A percentile compares a stretch with the other conserved stretches of the same genome.
phyloP scores from a whole-genome alignment of 768 basidiomycete species.

The Serendipita sp. region DNA sequence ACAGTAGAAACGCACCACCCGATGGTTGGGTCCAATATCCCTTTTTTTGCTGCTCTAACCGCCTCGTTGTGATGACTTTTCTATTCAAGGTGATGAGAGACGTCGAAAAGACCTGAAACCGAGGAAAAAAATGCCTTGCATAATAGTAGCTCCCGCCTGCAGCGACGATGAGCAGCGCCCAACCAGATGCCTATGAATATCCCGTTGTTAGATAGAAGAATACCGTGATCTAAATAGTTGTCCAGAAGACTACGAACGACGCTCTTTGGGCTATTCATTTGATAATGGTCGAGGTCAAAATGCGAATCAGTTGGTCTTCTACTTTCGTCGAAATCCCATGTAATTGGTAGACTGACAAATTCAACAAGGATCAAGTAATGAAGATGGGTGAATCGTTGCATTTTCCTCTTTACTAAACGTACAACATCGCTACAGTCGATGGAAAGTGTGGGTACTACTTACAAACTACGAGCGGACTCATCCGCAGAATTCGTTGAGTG shows the following conservation, averaged over 20 bases:
- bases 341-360: neutral
- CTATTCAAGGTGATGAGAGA: no score
- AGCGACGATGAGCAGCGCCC: neutral
- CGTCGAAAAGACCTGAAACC: no score
- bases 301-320: neutral
- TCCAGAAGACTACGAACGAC: neutral
- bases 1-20: no score
- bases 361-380: neutral
- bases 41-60: no score
- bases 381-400: neutral
- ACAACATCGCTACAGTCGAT: no score
- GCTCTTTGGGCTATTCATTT: neutral
- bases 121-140: neutral
- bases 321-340: neutral
- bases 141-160: neutral
- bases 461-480: constrained; percentile 21
- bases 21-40: no score
- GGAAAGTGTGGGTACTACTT: no score
- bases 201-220: neutral
- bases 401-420: no score
- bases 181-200: neutral
- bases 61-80: no score
- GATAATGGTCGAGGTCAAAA: neutral
- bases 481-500: constrained; percentile 37
- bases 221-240: neutral